Evolutionary conservation across 306 rosid species (phyloP), one percentile per base, ranked within the genome.

Genomic region (Corylus americana): DNA sequence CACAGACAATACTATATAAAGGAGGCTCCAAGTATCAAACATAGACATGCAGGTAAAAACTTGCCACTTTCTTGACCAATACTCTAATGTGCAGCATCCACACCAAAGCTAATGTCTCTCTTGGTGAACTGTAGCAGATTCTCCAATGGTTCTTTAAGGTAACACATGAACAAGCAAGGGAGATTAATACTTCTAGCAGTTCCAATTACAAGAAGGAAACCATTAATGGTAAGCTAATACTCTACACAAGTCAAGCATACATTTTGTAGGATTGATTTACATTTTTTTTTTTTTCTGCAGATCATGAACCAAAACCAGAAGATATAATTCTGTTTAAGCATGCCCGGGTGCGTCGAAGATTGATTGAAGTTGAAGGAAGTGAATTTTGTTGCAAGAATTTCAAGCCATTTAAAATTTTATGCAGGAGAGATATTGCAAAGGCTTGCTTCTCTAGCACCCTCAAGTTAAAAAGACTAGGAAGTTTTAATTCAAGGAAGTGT

Each of bases 401-500:
- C 71, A 88, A 83, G 83, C 79, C 81, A 63, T 78, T 85, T 31
- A 50, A 81, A 44, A 82, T 80, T 67, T 44, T 92, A 35, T 79
- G 86, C 58, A 82, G 87, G 77, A 91, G 84, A 70, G 88, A 88
- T 77, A 80, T 79, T 57, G 83, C 92, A 63, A 70, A 84, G 20
- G 71, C 89, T 87, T 87, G 92, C 71, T 90, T 91, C 71, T 78
- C 75, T 58, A 86, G 86, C 66, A 88, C 88, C 11, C 29, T 90
- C 48, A 79, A 81, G 68, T 72, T 84, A 39, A 92, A 81, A 86
- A 85, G 87, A 70, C 9, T 78, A 25, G 25, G 27, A 74, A 58
- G 85, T 74, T n/a, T 58, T 47, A 71, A 73, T 35, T 87, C 80
- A 37, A 82, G 80, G 61, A 83, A 71, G 39, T 20, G 70, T 49